Percentiles rank a stretch among this genome's conserved stretches.
Conservation (phyloP, 2,329 filamentous ascomycete genomes). For the Neopestalotiopsis sp. region DNA sequence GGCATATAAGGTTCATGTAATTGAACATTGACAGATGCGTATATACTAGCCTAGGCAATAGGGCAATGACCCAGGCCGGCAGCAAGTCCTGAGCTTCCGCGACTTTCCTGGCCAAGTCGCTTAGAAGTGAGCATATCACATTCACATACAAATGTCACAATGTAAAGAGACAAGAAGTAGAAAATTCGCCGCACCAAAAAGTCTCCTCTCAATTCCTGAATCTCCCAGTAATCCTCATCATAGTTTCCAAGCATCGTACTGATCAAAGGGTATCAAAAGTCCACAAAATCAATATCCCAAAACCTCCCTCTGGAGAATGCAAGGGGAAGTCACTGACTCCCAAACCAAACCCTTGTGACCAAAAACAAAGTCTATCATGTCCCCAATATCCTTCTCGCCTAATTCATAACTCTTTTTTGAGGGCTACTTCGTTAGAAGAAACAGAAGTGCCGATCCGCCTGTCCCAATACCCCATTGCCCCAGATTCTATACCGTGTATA, state of each 20-base stretch:
- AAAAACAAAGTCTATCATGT: not conserved
- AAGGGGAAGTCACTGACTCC: not conserved
- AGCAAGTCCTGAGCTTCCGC: too few relatives aligned
- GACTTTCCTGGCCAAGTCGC: too few relatives aligned
- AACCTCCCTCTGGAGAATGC: not conserved
- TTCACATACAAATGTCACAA: not conserved
- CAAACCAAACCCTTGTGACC: not conserved
- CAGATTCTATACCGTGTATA: slow-evolving; percentile 10
- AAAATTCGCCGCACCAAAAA: not conserved
- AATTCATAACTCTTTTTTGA: not conserved
- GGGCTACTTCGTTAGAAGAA: not conserved
- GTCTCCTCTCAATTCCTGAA: not conserved
- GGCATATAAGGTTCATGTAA: not conserved
- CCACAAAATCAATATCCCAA: not conserved
- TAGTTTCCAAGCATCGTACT: not conserved
- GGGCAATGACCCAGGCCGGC: too few relatives aligned
- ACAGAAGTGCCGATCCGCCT: not conserved
- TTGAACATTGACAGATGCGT: not conserved
- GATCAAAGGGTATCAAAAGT: not conserved
- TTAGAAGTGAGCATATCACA: too few relatives aligned
- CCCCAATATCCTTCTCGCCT: not conserved
- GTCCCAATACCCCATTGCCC: not conserved
- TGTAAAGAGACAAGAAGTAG: not conserved
- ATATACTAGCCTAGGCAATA: not conserved
- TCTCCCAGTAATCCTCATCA: not conserved